These are phyloP conservation scores for Mallotus repandus DNA, from an alignment of 441 rosid genomes.

Conservation along the genomic window DNA sequence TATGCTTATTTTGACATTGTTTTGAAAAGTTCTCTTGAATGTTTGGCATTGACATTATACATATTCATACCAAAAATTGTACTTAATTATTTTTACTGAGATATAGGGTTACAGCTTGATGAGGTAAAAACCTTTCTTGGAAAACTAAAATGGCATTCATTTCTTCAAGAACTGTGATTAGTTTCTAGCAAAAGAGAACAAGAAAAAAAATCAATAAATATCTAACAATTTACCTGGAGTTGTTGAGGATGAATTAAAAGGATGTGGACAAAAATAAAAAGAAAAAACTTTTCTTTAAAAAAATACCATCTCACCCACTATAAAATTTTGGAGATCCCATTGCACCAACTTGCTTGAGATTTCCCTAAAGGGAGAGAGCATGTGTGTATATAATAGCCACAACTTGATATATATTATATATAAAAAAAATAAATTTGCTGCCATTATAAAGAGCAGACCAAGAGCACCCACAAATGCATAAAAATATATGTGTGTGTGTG, in stretches of 20 bases:
- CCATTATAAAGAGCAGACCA: not conserved
- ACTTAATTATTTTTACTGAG: too few relatives aligned
- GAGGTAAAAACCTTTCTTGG: not conserved
- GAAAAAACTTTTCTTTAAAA: not conserved
- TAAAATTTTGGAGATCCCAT: not conserved
- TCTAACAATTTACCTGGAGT: too few relatives aligned
- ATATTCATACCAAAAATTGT: too few relatives aligned
- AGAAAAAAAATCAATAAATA: too few relatives aligned
- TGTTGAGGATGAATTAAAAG: not conserved
- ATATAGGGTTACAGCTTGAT: not conserved
- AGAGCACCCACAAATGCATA: not conserved
- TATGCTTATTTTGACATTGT: too few relatives aligned
- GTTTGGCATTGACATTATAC: too few relatives aligned
- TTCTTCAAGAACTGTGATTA: not conserved
- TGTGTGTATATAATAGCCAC: not conserved
- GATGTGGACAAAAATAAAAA: not conserved
- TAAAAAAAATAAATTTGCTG: not conserved
- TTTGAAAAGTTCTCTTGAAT: too few relatives aligned
- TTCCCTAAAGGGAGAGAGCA: not conserved
- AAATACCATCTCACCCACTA: not conserved
- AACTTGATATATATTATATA: not conserved
- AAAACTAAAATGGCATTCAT: not conserved
- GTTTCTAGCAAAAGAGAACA: not conserved
- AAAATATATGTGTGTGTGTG: not conserved
- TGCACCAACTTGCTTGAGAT: conserved; percentile 8